Evolutionary conservation across 2,329 filamentous ascomycete species (phyloP).

Genomic region (Paecilomyces dactylethromorphus): DNA sequence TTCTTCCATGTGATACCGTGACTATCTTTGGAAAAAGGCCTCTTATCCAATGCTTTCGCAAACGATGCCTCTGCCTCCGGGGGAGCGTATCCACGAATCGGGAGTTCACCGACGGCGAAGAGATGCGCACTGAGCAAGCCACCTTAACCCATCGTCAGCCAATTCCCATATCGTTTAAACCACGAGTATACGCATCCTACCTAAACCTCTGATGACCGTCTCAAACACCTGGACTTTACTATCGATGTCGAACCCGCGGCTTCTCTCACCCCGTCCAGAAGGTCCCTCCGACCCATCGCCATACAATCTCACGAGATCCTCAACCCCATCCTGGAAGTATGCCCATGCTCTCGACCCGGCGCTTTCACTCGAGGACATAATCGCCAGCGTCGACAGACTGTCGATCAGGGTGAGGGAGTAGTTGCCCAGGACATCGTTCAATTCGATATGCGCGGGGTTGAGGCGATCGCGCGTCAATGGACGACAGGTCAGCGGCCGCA

Average conservation of each 20-base stretch:
- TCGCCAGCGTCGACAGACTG: constrained; percentile 87
- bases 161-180: not conserved
- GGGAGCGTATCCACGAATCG: constrained; percentile 71
- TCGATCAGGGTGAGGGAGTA: constrained; percentile 95
- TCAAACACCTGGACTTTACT: constrained; percentile 99
- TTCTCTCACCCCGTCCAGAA: constrained; percentile 63
- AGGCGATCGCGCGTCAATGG: constrained; percentile 77
- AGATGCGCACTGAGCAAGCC: constrained; percentile 88
- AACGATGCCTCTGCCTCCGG: constrained; percentile 26
- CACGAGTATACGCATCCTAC: constrained; percentile 12
- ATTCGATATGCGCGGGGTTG: constrained; percentile 72
- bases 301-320: constrained; percentile 71
- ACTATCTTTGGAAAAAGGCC: constrained; percentile 10
- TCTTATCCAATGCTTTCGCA: constrained; percentile 37
- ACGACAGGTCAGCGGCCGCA: constrained; percentile 77
- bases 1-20: constrained; percentile 62
- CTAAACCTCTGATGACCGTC: constrained; percentile 80
- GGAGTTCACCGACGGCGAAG: constrained; percentile 84
- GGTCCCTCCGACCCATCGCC: constrained; percentile 71
- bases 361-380: constrained; percentile 63
- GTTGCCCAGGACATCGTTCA: constrained; percentile 95
- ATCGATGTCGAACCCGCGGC: constrained; percentile 83
- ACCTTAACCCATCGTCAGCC: constrained; percentile 39
- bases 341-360: constrained; percentile 56
- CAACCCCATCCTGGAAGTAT: constrained; percentile 75